Conservation (phyloP, 495 filamentous ascomycete species). For the Schizothecium vesticola region DNA sequence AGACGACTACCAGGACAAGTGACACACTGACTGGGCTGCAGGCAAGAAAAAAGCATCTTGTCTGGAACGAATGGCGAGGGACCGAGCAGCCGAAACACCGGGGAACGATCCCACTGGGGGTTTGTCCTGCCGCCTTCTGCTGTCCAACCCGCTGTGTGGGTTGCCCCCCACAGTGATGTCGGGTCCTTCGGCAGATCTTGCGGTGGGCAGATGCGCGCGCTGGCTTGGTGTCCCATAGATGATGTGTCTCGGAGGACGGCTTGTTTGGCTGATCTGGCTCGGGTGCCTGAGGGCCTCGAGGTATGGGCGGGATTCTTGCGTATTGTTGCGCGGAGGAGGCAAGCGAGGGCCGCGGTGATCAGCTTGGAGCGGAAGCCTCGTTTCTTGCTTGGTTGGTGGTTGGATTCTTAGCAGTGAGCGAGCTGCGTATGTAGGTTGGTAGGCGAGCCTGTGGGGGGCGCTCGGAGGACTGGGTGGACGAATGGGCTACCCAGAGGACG, state of each 20-base stretch:
- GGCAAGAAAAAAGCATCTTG: neutral
- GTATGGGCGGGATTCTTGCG: too few relatives aligned
- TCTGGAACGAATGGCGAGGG: neutral
- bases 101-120: slow-evolving; percentile 22
- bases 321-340: neutral
- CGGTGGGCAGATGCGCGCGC: neutral
- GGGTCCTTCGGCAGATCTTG: neutral
- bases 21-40: neutral
- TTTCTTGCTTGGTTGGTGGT: neutral
- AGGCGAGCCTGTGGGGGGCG: neutral
- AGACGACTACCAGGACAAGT: neutral
- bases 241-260: neutral
- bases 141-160: neutral
- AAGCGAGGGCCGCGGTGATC: neutral
- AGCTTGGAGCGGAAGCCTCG: neutral
- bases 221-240: neutral
- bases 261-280: neutral
- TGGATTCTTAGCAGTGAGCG: neutral
- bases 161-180: neutral
- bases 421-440: neutral
- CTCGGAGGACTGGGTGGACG: neutral
- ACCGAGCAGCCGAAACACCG: slow-evolving; percentile 12
- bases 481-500: neutral
- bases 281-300: neutral
- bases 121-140: neutral